Base-by-base conservation (phyloP, 805 yeast genomes). In the Yueomyces sinensis region DNA sequence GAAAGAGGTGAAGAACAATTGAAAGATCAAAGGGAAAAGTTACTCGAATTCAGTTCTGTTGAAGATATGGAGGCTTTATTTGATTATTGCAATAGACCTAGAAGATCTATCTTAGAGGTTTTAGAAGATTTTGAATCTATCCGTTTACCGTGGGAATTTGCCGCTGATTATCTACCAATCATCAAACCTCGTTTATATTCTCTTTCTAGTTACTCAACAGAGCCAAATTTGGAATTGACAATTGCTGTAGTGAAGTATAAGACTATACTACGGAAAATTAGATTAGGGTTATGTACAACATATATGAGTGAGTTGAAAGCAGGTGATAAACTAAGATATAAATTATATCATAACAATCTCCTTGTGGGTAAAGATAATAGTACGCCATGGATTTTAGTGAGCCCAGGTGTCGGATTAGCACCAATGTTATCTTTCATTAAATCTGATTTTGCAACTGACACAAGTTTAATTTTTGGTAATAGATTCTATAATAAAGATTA, bases 391-490 rank as follows among this genome's bases (percentile, higher is more conserved):
- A 58, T 91, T 3, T 62, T 89, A 70, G 66, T 89, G 4, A 79
- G 89, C 2, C 94, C 98, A 0, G 99, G 98, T 3, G 93, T 97
- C 0, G 99, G 99, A 2, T 65, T 91, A 9, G 98, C 99, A 0
- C 98, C 98, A 2, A 74, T 89, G 69, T 72, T 83, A 47, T 69
- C 82, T 1, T 48, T 87, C 29, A 66, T 89, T 13, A 71, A 71
- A 30, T 47, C 62, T 1, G 45, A 54, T 3, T 27, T 42, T 4
- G 43, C 45, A 5, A 29, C 37, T 7, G 39, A 41, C 1, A 36
- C 79, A 29, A 58, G 66, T 30, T 54, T 89, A 19, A 82, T 87
- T 45, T 72, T 73, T 40, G 98, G 97, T 2, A 79, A 79, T 55
- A 61, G 97, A 37, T 65, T 55, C 45, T 62, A 63, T 30, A 63